Percentiles rank a stretch among this genome's conserved stretches.
These are phyloP conservation scores for Capsicum pubescens DNA, from an alignment of 257 asterid species.

Conservation along the genomic window DNA sequence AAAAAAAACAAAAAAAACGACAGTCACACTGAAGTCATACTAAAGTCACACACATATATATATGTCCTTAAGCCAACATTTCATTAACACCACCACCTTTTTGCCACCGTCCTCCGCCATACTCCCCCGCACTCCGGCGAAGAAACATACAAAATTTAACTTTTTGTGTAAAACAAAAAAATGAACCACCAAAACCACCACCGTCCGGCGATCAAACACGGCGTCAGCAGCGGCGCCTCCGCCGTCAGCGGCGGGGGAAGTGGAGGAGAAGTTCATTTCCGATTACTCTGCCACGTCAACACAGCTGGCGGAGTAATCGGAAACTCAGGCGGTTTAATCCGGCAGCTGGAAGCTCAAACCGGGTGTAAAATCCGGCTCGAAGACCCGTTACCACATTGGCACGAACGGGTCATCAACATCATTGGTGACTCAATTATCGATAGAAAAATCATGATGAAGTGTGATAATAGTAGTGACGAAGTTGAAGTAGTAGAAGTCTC, in stretches of 20 bases:
- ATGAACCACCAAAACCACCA: slow-evolving; percentile 23
- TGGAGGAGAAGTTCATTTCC: slow-evolving; percentile 42
- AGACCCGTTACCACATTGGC: slow-evolving; percentile 48
- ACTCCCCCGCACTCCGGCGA: neutral
- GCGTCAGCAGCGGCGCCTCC: neutral
- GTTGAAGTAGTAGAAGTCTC: slow-evolving; percentile 48
- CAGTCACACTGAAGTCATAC: too few species aligned
- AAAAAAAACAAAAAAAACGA: too few species aligned
- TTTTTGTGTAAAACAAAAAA: neutral
- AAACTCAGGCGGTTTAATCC: slow-evolving; percentile 47
- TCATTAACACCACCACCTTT: neutral
- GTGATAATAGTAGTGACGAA: neutral
- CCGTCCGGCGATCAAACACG: slow-evolving; percentile 12
- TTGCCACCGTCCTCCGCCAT: neutral
- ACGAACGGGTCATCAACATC: slow-evolving; percentile 61
- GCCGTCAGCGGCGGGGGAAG: neutral
- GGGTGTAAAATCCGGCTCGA: slow-evolving; percentile 52
- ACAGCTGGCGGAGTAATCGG: slow-evolving; percentile 65
- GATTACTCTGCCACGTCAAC: slow-evolving; percentile 56
- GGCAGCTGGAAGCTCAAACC: slow-evolving; percentile 48
- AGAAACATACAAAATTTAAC: neutral
- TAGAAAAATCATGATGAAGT: slow-evolving; percentile 34
- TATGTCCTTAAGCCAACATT: neutral
- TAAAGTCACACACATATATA: too few species aligned
- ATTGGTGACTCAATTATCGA: slow-evolving; percentile 48